Conservation (phyloP, 305 asterid genomes). For the Petunia hybrid region DNA sequence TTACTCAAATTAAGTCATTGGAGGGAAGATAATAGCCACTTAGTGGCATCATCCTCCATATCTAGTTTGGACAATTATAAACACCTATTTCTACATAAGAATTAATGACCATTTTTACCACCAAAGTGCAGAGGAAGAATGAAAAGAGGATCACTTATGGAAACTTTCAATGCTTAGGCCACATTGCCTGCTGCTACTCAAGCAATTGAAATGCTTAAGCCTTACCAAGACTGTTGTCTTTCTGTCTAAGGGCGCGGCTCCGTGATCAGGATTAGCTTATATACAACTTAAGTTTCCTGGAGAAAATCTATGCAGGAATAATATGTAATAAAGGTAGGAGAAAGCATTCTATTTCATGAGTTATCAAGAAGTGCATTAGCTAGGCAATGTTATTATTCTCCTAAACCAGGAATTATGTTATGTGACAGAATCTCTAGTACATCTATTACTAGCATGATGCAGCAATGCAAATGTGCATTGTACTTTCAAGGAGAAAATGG, state of each 20-base stretch:
- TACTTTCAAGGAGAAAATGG: neutral
- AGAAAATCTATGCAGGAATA: neutral
- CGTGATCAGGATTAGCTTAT: neutral
- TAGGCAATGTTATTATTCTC: neutral
- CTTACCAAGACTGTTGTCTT: neutral
- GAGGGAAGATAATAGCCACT: neutral
- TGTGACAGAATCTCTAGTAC: neutral
- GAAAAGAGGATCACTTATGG: neutral
- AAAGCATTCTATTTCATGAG: neutral
- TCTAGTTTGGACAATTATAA: no score
- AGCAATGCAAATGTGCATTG: neutral
- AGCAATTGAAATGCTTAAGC: neutral
- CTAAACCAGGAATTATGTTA: slow-evolving; percentile 15
- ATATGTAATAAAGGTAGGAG: neutral
- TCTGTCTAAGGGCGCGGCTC: neutral
- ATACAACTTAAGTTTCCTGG: neutral
- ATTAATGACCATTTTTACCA: neutral
- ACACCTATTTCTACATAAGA: neutral
- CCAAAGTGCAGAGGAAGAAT: neutral
- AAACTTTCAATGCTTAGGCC: no score
- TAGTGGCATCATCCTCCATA: neutral
- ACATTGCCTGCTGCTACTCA: no score
- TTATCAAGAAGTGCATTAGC: slow-evolving; percentile 4
- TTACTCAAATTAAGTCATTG: neutral
- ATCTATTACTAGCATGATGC: neutral